A percentile compares a stretch with the other conserved stretches of the same genome.
These are phyloP conservation scores for Phytophthora syringae DNA, from an alignment of 352 stramenopile genomes.

Conservation along the genomic window DNA sequence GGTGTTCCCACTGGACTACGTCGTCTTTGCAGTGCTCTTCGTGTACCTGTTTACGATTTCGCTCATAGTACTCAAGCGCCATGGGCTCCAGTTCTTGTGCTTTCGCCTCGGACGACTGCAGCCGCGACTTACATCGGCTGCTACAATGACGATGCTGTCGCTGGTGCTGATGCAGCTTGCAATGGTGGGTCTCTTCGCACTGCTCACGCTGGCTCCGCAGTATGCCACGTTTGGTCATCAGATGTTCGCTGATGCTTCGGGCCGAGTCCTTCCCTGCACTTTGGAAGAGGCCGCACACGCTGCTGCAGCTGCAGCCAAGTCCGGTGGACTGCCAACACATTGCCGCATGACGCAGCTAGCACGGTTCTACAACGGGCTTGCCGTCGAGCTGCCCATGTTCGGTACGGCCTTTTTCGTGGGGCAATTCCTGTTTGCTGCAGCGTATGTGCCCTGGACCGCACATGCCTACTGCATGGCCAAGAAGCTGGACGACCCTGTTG, in stretches of 20 bases:
- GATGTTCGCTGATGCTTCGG: conserved; percentile 57
- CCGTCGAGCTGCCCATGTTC: conserved; percentile 76
- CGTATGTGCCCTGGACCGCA: conserved; percentile 80
- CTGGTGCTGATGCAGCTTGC: conserved; percentile 85
- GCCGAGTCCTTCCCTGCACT: conserved; percentile 63
- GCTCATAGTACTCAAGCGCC: conserved; percentile 77
- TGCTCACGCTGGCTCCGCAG: conserved; percentile 83
- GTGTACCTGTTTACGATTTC: conserved; percentile 82
- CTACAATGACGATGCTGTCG: conserved; percentile 80
- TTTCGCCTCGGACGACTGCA: conserved; percentile 79
- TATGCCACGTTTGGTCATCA: conserved; percentile 89
- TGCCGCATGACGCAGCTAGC: conserved; percentile 83
- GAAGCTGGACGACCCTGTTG: conserved; percentile 57
- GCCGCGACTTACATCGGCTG: conserved; percentile 70
- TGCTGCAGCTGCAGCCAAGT: conserved; percentile 36
- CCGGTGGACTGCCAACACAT: conserved; percentile 39
- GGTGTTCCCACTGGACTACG: conserved; percentile 86
- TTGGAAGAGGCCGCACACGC: conserved; percentile 66
- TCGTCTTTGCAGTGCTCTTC: conserved; percentile 80
- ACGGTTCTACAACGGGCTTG: conserved; percentile 82
- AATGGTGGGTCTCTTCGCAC: conserved; percentile 81
- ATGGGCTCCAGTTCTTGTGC: conserved; percentile 80
- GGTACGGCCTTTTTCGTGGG: conserved; percentile 76
- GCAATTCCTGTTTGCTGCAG: conserved; percentile 73
- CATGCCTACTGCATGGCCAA: conserved; percentile 78